Evolutionary conservation across 148 eudicot genomes (phyloP).

Genomic region (Rhododendron molle): DNA sequence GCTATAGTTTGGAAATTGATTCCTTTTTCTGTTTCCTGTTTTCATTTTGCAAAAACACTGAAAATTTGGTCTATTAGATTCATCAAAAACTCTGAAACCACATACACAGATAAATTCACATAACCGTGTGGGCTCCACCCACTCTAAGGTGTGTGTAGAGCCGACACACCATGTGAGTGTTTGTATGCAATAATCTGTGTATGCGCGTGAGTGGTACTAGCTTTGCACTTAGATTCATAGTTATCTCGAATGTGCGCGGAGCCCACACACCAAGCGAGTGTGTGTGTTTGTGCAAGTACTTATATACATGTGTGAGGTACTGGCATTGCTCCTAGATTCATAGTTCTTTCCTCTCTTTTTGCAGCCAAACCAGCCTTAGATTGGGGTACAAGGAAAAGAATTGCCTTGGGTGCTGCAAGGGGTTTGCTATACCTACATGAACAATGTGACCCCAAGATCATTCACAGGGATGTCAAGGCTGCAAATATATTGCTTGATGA

Average conservation of each 20-base stretch:
- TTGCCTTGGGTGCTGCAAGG: conserved; percentile 89
- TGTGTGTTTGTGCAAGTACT: background rate
- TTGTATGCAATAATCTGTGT: too few relatives aligned
- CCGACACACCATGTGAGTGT: too few relatives aligned
- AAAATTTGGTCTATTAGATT: background rate
- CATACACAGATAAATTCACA: too few relatives aligned
- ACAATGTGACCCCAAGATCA: conserved; percentile 97
- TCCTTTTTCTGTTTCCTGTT: background rate
- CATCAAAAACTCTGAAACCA: too few relatives aligned
- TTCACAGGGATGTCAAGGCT: conserved; percentile 96
- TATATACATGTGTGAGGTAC: background rate
- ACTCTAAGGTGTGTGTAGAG: too few relatives aligned
- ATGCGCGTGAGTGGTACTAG: too few relatives aligned
- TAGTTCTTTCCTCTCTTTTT: background rate
- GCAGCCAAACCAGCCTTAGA: conserved; percentile 85
- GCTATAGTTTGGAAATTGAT: background rate
- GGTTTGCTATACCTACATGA: conserved; percentile 90
- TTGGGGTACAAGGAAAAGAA: conserved; percentile 82
- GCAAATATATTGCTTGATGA: conserved; percentile 94
- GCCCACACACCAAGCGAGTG: too few relatives aligned
- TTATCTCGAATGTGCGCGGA: too few relatives aligned
- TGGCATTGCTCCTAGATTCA: background rate
- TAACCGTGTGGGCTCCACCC: too few relatives aligned
- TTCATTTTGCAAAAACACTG: background rate
- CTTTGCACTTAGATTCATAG: too few relatives aligned